Conservation (phyloP, 2,329 filamentous ascomycete genomes). For the Fusarium oligoseptatum region DNA sequence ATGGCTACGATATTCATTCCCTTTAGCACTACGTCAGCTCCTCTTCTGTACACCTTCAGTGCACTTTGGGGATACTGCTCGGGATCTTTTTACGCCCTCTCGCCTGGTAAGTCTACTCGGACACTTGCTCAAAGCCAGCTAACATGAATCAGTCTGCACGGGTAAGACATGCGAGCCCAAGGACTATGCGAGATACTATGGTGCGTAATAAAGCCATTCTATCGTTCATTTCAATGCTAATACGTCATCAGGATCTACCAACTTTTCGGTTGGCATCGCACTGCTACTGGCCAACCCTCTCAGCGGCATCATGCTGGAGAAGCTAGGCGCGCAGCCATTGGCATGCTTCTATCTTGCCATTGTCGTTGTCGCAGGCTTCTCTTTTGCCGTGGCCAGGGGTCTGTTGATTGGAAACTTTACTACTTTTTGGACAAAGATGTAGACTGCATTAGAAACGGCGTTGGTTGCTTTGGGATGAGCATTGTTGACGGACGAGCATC, state of each 20-base stretch:
- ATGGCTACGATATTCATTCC: constrained; percentile 58
- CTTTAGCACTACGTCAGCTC: constrained; percentile 52
- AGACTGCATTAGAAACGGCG: background rate
- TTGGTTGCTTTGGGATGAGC: background rate
- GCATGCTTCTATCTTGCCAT: constrained; percentile 60
- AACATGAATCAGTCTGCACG: constrained; percentile 52
- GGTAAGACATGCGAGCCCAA: constrained; percentile 58
- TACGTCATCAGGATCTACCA: constrained; percentile 55
- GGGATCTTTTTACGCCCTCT: constrained; percentile 58
- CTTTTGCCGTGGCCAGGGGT: constrained; percentile 38
- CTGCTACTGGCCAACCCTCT: constrained; percentile 59
- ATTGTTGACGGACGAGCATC: background rate
- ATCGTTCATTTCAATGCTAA: constrained; percentile 28
- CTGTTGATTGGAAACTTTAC: constrained; percentile 23
- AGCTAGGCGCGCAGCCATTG: constrained; percentile 55
- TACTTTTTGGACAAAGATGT: constrained; percentile 15
- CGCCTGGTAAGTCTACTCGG: constrained; percentile 33
- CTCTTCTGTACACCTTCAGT: constrained; percentile 57
- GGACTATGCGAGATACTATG: constrained; percentile 59
- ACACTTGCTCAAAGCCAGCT: background rate
- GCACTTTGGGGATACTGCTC: constrained; percentile 62
- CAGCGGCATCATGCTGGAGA: constrained; percentile 58
- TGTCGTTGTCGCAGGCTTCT: constrained; percentile 49
- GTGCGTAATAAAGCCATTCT: constrained; percentile 5
- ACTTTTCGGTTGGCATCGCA: constrained; percentile 58